Evolutionary conservation across 768 basidiomycete genomes (phyloP), one percentile per base, ranked within the genome.

Genomic region (Auricularia heimuer): DNA sequence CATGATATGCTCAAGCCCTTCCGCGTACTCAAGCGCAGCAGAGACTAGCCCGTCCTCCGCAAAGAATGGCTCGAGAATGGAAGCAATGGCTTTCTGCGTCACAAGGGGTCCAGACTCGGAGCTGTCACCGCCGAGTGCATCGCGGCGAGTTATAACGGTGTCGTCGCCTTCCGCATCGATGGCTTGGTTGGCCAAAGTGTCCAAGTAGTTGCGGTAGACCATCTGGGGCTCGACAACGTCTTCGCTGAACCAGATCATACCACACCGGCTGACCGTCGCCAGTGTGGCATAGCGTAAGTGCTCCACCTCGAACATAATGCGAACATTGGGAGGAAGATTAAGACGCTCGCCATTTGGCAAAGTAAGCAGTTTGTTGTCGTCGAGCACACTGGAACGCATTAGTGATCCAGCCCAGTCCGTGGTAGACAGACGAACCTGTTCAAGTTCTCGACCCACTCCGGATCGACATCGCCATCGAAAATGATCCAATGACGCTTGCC

Each of bases 231-330:
- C 89, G 34, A 99, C 86, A 61, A 97, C 87, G 68, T 98, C 94
- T 65, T 98, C 94, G 73, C 94, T 98, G 79, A 99, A 99, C 97
- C 97, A 99, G 70, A 99, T 96, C 97, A 99, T 99, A 74, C 97
- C 97, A 72, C 97, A 99, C 64, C 97, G 95, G 85, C 94, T 97
- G 81, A 99, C 97, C 34, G 97, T 99, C 16, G 97, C 97, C 63
- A 90, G 86, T 3, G 97, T 99, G 0, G 97, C 97, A 74, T 96
- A 99, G 71, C 88, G 90, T 69, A 99, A 84, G 74, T 97, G 94
- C 74, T 98, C 97, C 65, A 98, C 97, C 74, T 99, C 97, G 73
- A 99, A 98, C 94, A 99, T 96, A 75, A 99, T 95, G 63, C 97
- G 89, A 29, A 99, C 94, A 72, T 98, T 98, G 3, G 93, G 84